Evolutionary conservation across 352 stramenopile genomes (phyloP).

Genomic region (Pythium plurisporium): DNA sequence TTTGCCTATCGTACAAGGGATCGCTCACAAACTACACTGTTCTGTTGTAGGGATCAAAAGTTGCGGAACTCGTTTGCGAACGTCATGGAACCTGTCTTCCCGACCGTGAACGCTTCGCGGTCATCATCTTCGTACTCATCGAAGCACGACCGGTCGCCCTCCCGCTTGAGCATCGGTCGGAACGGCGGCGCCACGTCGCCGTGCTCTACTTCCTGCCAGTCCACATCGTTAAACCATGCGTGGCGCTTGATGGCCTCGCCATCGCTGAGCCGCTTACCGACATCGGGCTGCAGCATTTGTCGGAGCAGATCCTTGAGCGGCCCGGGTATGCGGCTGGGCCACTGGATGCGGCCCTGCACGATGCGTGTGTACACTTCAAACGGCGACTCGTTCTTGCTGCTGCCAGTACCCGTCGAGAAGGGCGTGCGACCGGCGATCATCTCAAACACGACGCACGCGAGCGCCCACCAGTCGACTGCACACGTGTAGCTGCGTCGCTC

Average conservation of each 20-base stretch:
- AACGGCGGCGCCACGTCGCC: conserved; percentile 46
- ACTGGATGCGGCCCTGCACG: conserved; percentile 51
- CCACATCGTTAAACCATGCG: conserved; percentile 58
- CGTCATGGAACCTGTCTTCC: neutral
- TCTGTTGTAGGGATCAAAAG: conserved; percentile 18
- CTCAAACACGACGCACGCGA: conserved; percentile 80
- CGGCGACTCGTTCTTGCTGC: conserved; percentile 71
- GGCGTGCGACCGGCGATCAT: conserved; percentile 64
- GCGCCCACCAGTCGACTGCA: conserved; percentile 82
- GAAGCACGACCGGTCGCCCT: conserved; percentile 60
- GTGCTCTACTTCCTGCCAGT: conserved; percentile 52
- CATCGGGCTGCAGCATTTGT: conserved; percentile 58
- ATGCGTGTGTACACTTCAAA: conserved; percentile 87
- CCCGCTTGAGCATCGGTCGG: conserved; percentile 28
- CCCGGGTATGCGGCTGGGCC: conserved; percentile 37
- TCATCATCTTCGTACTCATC: conserved; percentile 50
- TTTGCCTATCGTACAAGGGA: too few relatives aligned
- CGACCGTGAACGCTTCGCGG: neutral
- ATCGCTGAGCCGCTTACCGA: conserved; percentile 44
- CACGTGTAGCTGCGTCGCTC: conserved; percentile 62
- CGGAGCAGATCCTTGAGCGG: conserved; percentile 58
- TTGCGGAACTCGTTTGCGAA: conserved; percentile 23
- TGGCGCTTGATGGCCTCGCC: conserved; percentile 47
- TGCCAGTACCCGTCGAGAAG: conserved; percentile 38
- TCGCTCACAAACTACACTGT: too few relatives aligned